Base-by-base conservation (phyloP, 306 rosid species). In the Carpinus viminea region DNA sequence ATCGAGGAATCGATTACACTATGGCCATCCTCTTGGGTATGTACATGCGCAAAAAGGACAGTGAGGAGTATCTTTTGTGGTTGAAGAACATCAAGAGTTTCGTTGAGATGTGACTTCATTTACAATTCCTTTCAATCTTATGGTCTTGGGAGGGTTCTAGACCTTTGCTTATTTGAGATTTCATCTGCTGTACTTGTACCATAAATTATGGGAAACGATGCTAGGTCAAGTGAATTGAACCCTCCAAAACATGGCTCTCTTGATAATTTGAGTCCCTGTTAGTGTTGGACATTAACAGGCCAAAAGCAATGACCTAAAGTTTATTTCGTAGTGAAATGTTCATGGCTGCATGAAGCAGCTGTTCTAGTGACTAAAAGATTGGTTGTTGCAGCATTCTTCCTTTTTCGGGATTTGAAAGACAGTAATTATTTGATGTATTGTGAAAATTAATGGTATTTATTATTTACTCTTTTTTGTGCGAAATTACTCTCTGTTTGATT, bases 41-140 rank as follows among this genome's bases (percentile, higher is more conserved):
- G 83, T 91, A 93, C 85, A 90, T 93, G 99, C 50, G 72, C 79
- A 81, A 41, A 46, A 95, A 93, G 80, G 92, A 93, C 73, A 75
- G 45, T 85, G 79, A 82, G 62, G 99, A 93, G 89, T 93, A 89
- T 83, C 50, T 82, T 48, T 20, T 46, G 74, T 95, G 99, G 99
- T 84, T 95, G 91, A 86, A 91, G 90, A 90, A 90, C 79, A 76
- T 91, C 82, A 95, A 90, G 91, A 73, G 54, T 74, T 93, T 89
- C 45, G 12, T 95, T 72, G 93, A 93, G 91, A 77, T 90, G 8
- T 94, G 79, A 88, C 55, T 78, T 45, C 28, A 73, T 52, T 36
- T 70, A 69, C 8, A 41, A 36, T 56, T 38, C 24, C 47, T 68
- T 53, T 57, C 52, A 70, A 20, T 74, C 28, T 9, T 74, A 38